A percentile compares a stretch with the other conserved stretches of the same genome.
These are phyloP conservation scores for Tricholoma terreum DNA, from an alignment of 768 basidiomycete species.

Conservation along the genomic window DNA sequence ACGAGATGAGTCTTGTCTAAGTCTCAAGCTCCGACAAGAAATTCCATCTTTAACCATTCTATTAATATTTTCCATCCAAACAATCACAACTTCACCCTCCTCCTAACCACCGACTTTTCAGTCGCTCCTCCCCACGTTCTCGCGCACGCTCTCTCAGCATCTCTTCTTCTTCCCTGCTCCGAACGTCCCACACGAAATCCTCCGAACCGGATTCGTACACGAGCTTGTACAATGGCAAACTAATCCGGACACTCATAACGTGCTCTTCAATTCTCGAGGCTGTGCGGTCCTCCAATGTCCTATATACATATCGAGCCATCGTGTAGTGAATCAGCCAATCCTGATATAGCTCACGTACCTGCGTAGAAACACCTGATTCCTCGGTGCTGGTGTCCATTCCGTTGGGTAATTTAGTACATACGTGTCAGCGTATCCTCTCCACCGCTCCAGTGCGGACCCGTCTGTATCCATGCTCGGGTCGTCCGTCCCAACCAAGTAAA, in stretches of 20 bases:
- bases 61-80: slow-evolving; percentile 5
- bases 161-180: slow-evolving; percentile 31
- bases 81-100: slow-evolving; percentile 12
- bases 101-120: slow-evolving; percentile 33
- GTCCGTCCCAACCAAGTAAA: slow-evolving; percentile 57
- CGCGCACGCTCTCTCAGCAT: slow-evolving; percentile 36
- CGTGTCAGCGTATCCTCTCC: slow-evolving; percentile 73
- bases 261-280: slow-evolving; percentile 34
- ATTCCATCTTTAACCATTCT: slow-evolving; percentile 4
- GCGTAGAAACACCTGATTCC: slow-evolving; percentile 51
- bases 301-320: slow-evolving; percentile 46
- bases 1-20: slow-evolving; percentile 1
- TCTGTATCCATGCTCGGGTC: slow-evolving; percentile 66
- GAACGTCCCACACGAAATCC: slow-evolving; percentile 45
- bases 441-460: slow-evolving; percentile 49
- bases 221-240: slow-evolving; percentile 61
- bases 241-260: slow-evolving; percentile 55
- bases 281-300: slow-evolving; percentile 45
- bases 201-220: slow-evolving; percentile 67
- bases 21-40: slow-evolving; percentile 16
- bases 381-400: slow-evolving; percentile 58
- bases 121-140: slow-evolving; percentile 52
- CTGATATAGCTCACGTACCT: slow-evolving; percentile 37
- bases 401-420: slow-evolving; percentile 70
- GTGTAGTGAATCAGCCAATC: slow-evolving; percentile 22